Evolutionary conservation across 768 basidiomycete species (phyloP).

Genomic region (Rhodotorula paludigena): DNA sequence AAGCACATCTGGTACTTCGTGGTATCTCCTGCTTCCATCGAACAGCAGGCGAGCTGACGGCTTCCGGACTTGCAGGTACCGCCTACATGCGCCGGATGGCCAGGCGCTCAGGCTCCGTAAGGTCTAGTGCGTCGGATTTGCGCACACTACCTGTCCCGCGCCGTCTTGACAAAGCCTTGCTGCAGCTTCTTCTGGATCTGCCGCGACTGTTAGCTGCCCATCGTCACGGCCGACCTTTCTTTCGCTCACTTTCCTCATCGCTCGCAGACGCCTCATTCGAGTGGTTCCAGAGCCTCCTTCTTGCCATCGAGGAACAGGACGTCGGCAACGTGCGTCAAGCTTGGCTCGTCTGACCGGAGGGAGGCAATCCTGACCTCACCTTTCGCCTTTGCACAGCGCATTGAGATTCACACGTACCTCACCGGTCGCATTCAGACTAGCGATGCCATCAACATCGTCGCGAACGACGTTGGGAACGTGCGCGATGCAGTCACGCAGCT

Average conservation of each 20-base stretch:
- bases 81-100: constrained; percentile 60
- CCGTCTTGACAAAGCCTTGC: background rate
- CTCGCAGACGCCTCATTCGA: constrained; percentile 35
- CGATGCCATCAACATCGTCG: constrained; percentile 88
- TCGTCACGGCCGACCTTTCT: background rate
- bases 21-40: constrained; percentile 40
- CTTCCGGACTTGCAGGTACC: background rate
- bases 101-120: constrained; percentile 80
- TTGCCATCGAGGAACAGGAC: constrained; percentile 91
- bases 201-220: constrained; percentile 25
- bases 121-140: constrained; percentile 48
- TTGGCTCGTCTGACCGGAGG: no score
- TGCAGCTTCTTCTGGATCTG: constrained; percentile 42
- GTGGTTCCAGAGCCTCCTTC: constrained; percentile 79
- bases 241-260: background rate
- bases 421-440: constrained; percentile 86
- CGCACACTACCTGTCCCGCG: background rate
- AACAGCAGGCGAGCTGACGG: background rate
- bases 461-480: constrained; percentile 72
- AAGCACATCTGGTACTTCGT: constrained; percentile 49
- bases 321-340: constrained; percentile 53
- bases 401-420: constrained; percentile 83
- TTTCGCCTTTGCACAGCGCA: constrained; percentile 10
- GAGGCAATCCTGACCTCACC: no score
- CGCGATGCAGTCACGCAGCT: constrained; percentile 85